Conservation (phyloP, 176 grass and related monocot genomes). For the Rhynchospora tenuis region DNA sequence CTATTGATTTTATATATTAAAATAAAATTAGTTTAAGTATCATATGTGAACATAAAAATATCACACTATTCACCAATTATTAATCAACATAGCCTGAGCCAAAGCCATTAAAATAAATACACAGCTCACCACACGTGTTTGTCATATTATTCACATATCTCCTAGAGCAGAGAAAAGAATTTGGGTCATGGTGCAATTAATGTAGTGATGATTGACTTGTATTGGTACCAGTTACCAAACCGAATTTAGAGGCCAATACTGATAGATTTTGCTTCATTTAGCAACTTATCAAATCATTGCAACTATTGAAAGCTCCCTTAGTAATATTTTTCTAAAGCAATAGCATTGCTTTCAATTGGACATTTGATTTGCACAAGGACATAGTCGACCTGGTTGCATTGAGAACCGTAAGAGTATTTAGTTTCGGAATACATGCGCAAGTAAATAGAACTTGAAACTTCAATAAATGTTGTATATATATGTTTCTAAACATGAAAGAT, state of each 20-base stretch:
- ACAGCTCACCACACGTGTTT: neutral
- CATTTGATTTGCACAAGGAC: neutral
- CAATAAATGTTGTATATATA: neutral
- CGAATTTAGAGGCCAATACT: slow-evolving; percentile 1
- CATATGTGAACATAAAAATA: no score
- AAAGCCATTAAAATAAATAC: no score
- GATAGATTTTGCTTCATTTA: slow-evolving; percentile 13
- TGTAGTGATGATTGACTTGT: slow-evolving; percentile 7
- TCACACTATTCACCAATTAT: no score
- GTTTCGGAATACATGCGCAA: neutral
- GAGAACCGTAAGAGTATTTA: neutral
- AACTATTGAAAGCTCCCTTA: slow-evolving; percentile 2
- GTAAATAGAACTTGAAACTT: neutral
- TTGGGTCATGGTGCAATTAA: slow-evolving; percentile 1
- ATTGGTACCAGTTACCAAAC: slow-evolving; percentile 24
- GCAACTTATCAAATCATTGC: slow-evolving; percentile 16
- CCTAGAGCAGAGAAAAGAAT: neutral
- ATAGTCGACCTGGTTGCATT: neutral
- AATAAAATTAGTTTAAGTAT: no score
- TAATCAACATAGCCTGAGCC: no score
- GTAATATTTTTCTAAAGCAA: neutral
- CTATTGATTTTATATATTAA: no score
- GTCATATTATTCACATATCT: neutral
- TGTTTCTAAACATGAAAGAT: neutral
- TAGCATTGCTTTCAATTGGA: neutral